Conservation (phyloP, 2,329 filamentous ascomycete species). For the Nemania diffusa region DNA sequence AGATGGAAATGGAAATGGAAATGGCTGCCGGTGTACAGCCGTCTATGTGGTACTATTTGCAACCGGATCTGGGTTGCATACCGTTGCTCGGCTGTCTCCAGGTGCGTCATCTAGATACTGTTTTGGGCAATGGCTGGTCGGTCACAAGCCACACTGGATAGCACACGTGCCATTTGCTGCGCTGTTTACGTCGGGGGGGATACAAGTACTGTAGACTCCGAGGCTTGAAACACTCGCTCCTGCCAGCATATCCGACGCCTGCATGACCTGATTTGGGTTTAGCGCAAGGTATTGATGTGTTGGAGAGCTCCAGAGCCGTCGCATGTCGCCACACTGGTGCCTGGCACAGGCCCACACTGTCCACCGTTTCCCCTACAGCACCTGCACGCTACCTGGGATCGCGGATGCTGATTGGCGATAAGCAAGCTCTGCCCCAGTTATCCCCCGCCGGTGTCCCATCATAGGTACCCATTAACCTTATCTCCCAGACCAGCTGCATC, state of each 20-base stretch:
- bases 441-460: constrained; percentile 17
- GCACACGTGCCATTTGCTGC: constrained; percentile 26
- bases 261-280: constrained; percentile 30
- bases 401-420: neutral
- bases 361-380: neutral
- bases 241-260: constrained; percentile 4
- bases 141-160: constrained; percentile 33
- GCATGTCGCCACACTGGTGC: constrained; percentile 27
- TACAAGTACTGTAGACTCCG: neutral
- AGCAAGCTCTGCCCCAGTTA: constrained; percentile 31
- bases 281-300: constrained; percentile 20
- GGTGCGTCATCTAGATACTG: constrained; percentile 34
- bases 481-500: constrained; percentile 36
- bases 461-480: constrained; percentile 21
- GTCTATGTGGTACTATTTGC: neutral
- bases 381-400: neutral
- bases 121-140: constrained; percentile 23
- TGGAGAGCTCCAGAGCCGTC: constrained; percentile 18
- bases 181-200: neutral
- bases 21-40: too few relatives aligned
- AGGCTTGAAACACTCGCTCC: constrained; percentile 26
- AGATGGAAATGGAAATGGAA: too few relatives aligned
- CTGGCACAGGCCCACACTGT: constrained; percentile 13
- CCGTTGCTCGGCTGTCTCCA: constrained; percentile 28
- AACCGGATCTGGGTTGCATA: neutral